Percentiles rank a stretch among this genome's conserved stretches.
These are phyloP conservation scores for Aspergillus udagawae DNA, from an alignment of 2,329 filamentous ascomycete genomes.

Conservation along the genomic window DNA sequence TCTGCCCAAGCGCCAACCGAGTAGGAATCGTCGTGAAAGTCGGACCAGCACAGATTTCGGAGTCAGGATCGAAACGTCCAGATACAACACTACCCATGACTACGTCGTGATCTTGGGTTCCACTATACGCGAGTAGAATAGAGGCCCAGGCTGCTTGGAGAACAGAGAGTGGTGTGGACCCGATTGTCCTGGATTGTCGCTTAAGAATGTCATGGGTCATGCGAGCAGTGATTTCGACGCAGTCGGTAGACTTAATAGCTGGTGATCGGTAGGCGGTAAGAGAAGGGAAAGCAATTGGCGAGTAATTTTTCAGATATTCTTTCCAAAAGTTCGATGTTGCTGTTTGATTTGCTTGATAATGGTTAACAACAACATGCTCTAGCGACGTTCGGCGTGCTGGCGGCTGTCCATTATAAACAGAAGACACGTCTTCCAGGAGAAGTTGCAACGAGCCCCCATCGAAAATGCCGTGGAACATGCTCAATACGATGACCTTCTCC, in stretches of 20 bases:
- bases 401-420: constrained; percentile 12
- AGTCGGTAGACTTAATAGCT: constrained; percentile 9
- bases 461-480: constrained; percentile 37
- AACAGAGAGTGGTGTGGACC: constrained; percentile 29
- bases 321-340: constrained; percentile 20
- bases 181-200: constrained; percentile 24
- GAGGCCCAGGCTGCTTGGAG: constrained; percentile 36
- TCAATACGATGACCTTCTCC: constrained; percentile 20
- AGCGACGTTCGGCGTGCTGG: constrained; percentile 18
- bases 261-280: constrained; percentile 17
- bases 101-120: constrained; percentile 30
- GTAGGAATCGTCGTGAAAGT: constrained; percentile 34
- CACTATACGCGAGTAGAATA: constrained; percentile 30
- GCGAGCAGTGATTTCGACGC: constrained; percentile 20
- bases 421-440: constrained; percentile 29
- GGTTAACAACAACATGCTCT: constrained; percentile 22
- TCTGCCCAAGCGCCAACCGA: constrained; percentile 21
- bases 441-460: constrained; percentile 35
- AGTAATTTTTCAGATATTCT: constrained; percentile 16
- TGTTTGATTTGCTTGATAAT: constrained; percentile 19
- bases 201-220: constrained; percentile 24
- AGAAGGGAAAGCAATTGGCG: constrained; percentile 20
- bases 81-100: constrained; percentile 34
- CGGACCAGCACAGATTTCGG: constrained; percentile 27
- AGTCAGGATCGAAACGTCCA: constrained; percentile 22